Conservation (phyloP, 306 rosid species). For the Crotalaria pallida region DNA sequence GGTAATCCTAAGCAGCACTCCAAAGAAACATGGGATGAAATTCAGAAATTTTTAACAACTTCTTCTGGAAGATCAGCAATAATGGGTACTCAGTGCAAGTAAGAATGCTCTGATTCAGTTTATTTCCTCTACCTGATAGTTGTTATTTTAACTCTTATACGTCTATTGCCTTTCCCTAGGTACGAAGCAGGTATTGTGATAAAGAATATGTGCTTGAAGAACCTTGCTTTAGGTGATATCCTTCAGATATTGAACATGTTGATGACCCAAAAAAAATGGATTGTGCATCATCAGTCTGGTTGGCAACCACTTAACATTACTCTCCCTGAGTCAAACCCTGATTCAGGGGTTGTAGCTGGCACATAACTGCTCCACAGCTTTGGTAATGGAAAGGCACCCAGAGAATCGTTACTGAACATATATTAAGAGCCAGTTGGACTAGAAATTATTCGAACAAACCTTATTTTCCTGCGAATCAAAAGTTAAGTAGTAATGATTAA, state of each 20-base stretch:
- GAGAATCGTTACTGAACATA: slow-evolving; percentile 20
- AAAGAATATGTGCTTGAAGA: slow-evolving; percentile 56
- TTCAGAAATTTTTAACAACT: slow-evolving; percentile 51
- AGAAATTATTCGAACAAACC: slow-evolving; percentile 11
- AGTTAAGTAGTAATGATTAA: slow-evolving; percentile 24
- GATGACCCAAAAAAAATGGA: slow-evolving; percentile 64
- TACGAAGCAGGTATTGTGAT: slow-evolving; percentile 74
- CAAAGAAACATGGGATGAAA: slow-evolving; percentile 56
- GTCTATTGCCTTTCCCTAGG: slow-evolving; percentile 35
- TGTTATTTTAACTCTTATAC: slow-evolving; percentile 1
- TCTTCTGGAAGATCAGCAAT: slow-evolving; percentile 59
- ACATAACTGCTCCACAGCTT: slow-evolving; percentile 1
- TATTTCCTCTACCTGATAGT: slow-evolving; percentile 12
- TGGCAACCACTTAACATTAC: slow-evolving; percentile 76
- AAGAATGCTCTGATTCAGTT: slow-evolving; percentile 13
- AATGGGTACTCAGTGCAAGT: slow-evolving; percentile 75
- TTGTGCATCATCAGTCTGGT: slow-evolving; percentile 64
- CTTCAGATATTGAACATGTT: slow-evolving; percentile 69
- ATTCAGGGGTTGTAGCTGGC: slow-evolving; percentile 22
- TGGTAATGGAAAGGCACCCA: slow-evolving; percentile 25
- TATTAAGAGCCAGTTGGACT: slow-evolving; percentile 19
- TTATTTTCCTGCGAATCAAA: neutral
- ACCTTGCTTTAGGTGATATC: slow-evolving; percentile 57
- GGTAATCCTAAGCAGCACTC: slow-evolving; percentile 53
- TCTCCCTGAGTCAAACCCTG: slow-evolving; percentile 48